Evolutionary conservation across 176 grass and related monocot species (phyloP).

Genomic region (Saccharum spontaneum): DNA sequence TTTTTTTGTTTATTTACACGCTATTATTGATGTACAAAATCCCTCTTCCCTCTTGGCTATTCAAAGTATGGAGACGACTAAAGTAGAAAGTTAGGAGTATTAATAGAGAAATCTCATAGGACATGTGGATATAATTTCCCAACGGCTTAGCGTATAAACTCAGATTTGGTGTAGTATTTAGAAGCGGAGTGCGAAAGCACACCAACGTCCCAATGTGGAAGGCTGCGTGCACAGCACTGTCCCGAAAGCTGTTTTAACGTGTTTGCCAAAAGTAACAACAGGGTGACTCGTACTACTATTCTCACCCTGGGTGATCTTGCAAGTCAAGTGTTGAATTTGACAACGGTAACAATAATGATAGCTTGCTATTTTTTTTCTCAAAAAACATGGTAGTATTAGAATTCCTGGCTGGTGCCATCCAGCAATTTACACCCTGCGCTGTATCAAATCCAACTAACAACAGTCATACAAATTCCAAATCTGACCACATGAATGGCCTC

Average conservation of each 20-base stretch:
- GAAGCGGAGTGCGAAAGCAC: background rate
- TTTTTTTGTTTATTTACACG: background rate
- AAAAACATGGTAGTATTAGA: background rate
- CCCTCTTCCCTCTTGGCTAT: background rate
- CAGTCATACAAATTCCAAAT: background rate
- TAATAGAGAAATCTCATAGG: background rate
- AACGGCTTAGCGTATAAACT: conserved; percentile 11
- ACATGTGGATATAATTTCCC: background rate
- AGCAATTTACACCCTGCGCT: background rate
- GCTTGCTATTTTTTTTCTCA: background rate
- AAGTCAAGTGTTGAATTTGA: background rate
- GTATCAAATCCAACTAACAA: conserved; percentile 12
- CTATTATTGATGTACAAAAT: background rate
- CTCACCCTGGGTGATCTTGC: background rate
- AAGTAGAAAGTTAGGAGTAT: background rate
- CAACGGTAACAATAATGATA: background rate
- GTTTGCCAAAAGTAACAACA: background rate
- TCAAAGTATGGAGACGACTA: background rate
- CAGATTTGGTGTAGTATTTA: background rate
- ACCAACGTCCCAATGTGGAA: background rate
- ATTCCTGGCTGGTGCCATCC: background rate
- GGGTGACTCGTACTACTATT: background rate
- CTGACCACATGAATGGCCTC: background rate
- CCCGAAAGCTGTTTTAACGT: background rate
- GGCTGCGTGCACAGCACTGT: background rate